A percentile compares a stretch with the other conserved stretches of the same genome.
These are phyloP conservation scores for Eragrostis tef DNA, from an alignment of 202 grass and related monocot species.

Conservation along the genomic window DNA sequence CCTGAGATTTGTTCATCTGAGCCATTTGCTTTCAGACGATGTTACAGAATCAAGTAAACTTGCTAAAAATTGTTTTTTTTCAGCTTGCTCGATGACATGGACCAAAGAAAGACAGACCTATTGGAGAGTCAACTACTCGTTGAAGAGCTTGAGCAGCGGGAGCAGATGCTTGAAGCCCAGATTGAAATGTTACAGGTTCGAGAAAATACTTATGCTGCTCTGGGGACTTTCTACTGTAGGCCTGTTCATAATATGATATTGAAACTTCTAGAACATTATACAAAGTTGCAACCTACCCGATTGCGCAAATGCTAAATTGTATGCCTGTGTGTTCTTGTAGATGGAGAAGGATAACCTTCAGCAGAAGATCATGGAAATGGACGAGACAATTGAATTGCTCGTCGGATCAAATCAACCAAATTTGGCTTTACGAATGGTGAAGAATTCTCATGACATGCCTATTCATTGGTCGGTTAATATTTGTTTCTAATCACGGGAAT, in stretches of 20 bases:
- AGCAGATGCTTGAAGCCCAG: constrained; percentile 69
- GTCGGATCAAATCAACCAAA: constrained; percentile 40
- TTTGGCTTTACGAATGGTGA: constrained; percentile 40
- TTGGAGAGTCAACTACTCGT: constrained; percentile 61
- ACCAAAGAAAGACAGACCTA: constrained; percentile 61
- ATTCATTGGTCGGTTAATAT: neutral
- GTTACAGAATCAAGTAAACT: constrained; percentile 5
- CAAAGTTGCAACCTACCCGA: neutral
- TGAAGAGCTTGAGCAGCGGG: constrained; percentile 72
- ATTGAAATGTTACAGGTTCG: constrained; percentile 82
- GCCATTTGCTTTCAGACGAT: neutral
- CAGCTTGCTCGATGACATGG: constrained; percentile 79
- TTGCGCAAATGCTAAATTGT: neutral
- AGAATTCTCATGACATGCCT: neutral
- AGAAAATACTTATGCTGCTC: constrained; percentile 10
- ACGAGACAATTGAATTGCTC: constrained; percentile 59
- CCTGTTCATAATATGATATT: neutral
- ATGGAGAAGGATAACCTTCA: constrained; percentile 77
- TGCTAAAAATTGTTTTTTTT: constrained; percentile 19
- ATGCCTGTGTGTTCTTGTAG: constrained; percentile 42
- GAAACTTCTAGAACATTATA: neutral
- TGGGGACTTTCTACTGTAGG: neutral
- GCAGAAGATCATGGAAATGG: constrained; percentile 65
- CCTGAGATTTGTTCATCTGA: neutral
- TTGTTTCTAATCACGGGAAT: constrained; percentile 14